Percentiles rank a stretch among this genome's conserved stretches.
Conservation (phyloP, 2,329 filamentous ascomycete genomes). For the Colletotrichum simmondsii region DNA sequence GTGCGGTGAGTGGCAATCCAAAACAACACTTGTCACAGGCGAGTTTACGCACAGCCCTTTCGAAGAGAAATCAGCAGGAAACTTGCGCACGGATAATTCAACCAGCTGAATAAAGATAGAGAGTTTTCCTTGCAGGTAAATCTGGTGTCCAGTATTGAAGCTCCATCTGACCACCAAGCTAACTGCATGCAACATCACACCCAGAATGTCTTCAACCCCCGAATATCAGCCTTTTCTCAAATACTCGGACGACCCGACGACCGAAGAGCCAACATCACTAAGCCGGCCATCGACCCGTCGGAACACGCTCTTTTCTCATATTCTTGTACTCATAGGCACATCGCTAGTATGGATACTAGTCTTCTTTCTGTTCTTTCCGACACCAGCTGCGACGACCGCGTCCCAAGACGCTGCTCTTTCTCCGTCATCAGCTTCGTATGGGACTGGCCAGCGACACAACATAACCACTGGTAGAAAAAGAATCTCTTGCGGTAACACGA, state of each 20-base stretch:
- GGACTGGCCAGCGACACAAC: constrained; percentile 30
- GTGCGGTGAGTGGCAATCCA: background rate
- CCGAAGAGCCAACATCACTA: constrained; percentile 26
- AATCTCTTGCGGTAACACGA: constrained; percentile 37
- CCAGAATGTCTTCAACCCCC: constrained; percentile 30
- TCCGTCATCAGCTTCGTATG: background rate
- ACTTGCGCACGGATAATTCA: background rate
- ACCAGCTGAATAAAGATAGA: constrained; percentile 12
- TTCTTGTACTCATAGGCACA: constrained; percentile 35
- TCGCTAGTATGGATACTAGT: constrained; percentile 38
- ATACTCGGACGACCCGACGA: constrained; percentile 34
- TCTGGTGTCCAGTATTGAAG: accelerated
- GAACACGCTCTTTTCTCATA: constrained; percentile 30
- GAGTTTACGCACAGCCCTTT: background rate
- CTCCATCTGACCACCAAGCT: constrained; percentile 6
- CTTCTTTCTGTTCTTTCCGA: constrained; percentile 31
- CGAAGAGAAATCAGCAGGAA: background rate
- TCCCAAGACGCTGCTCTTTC: background rate
- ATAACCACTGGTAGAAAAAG: constrained; percentile 34
- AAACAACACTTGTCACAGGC: constrained; percentile 24
- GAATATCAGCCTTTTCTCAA: constrained; percentile 36
- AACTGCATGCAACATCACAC: constrained; percentile 16
- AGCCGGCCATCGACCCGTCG: constrained; percentile 10
- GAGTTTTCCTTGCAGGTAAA: background rate
- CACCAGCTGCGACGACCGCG: background rate